A percentile compares a stretch with the other conserved stretches of the same genome.
Evolutionary conservation across 2,329 filamentous ascomycete genomes (phyloP).

Genomic region (Alternaria brassicae): DNA sequence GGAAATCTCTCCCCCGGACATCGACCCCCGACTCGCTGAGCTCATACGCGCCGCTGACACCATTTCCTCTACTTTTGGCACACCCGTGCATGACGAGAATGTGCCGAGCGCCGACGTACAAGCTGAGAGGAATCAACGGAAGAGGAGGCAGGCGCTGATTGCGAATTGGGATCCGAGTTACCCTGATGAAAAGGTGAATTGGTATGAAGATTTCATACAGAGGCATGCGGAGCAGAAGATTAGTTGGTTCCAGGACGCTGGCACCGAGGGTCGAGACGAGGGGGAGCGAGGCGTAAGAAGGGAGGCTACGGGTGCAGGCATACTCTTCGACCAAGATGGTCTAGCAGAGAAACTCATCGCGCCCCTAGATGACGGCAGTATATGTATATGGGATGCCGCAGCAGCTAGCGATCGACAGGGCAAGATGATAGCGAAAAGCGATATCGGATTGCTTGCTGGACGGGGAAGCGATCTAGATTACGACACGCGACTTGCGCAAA

Average conservation of each 20-base stretch:
- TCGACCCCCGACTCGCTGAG: constrained; percentile 54
- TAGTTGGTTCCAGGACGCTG: constrained; percentile 76
- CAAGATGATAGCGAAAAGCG: constrained; percentile 70
- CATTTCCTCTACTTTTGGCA: constrained; percentile 35
- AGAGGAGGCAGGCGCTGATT: constrained; percentile 64
- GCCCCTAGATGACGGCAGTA: constrained; percentile 83
- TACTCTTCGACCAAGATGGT: constrained; percentile 64
- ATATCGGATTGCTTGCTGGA: constrained; percentile 70
- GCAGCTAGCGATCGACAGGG: constrained; percentile 65
- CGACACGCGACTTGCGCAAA: constrained; percentile 54
- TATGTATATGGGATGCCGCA: constrained; percentile 80
- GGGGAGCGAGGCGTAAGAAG: constrained; percentile 53
- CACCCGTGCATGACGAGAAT: constrained; percentile 32
- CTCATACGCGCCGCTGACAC: constrained; percentile 52
- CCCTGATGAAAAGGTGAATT: constrained; percentile 73
- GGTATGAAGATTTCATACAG: constrained; percentile 90
- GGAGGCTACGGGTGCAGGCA: constrained; percentile 76
- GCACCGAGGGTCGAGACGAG: constrained; percentile 36
- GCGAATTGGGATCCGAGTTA: constrained; percentile 86
- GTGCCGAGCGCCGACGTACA: constrained; percentile 43
- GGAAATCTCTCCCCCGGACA: constrained; percentile 27
- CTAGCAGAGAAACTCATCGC: constrained; percentile 70
- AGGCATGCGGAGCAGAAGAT: constrained; percentile 76
- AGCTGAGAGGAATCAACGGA: constrained; percentile 39
- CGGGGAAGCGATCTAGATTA: constrained; percentile 54